Evolutionary conservation across 257 asterid species (phyloP).

Genomic region (Fraxinus pennsylvanica): DNA sequence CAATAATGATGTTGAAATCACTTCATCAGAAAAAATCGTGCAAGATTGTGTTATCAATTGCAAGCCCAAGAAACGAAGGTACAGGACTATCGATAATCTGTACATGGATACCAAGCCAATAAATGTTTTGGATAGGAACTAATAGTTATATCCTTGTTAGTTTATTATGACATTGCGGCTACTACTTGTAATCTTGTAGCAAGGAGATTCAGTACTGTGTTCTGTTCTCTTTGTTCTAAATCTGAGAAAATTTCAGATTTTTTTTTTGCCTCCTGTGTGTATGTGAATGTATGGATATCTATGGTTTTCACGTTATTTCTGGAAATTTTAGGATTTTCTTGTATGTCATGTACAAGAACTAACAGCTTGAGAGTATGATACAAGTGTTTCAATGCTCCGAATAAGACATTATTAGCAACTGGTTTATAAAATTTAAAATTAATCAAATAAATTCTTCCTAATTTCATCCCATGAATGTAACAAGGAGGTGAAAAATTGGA

Average conservation of each 20-base stretch:
- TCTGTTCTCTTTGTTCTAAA: neutral
- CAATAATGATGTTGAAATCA: neutral
- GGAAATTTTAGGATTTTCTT: too few species aligned
- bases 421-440: too few species aligned
- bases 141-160: neutral
- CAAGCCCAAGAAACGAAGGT: constrained; percentile 30
- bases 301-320: too few species aligned
- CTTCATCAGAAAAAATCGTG: neutral
- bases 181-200: neutral
- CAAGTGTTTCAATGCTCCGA: too few species aligned
- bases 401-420: too few species aligned
- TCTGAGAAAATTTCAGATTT: neutral
- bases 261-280: too few species aligned
- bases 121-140: constrained; percentile 2
- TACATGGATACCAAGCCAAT: constrained; percentile 40
- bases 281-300: too few species aligned
- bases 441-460: too few species aligned
- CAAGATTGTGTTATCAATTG: neutral
- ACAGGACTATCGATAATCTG: constrained; percentile 31
- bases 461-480: too few species aligned
- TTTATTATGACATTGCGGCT: neutral
- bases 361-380: too few species aligned
- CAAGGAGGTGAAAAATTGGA: too few species aligned
- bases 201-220: neutral
- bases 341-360: too few species aligned